Evolutionary conservation across 2,329 filamentous ascomycete species (phyloP), one percentile per base, ranked within the genome.

Genomic region (Orbilia javanica): DNA sequence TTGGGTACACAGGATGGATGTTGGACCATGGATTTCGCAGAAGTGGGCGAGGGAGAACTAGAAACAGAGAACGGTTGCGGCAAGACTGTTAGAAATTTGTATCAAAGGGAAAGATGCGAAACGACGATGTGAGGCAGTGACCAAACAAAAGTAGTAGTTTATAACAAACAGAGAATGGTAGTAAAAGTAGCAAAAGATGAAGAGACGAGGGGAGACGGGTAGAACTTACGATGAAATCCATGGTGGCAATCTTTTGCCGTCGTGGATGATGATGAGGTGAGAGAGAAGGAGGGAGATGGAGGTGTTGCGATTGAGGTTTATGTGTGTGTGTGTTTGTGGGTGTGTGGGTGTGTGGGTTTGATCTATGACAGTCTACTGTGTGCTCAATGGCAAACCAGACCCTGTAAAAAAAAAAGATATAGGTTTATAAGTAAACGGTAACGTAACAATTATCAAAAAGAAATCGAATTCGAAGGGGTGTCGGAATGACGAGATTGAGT

Each of bases 41-140:
- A 91, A 91, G 83, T 91, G 90, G 81, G 90, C 90, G 81, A 92
- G 86, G 83, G 89, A 91, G 82, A 91, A 85, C 90, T 91, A 87
- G 74, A 89, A 18, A 11, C 4, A 13, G n/a, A n/a, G n/a, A n/a
- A n/a, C n/a, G 13, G 34, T 63, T 63, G 71, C 31, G 25, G 48
- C 69, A 42, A 55, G 53, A 71, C 22, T 53, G 74, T 78, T 72
- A 78, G 74, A 78, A 31, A 71, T 29, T 64, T 55, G 69, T 60
- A 64, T 57, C 36, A 46, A 77, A 46, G 46, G 25, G 8, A 64
- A 20, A n/a, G n/a, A 46, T 64, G 42, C 60, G 60, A 64, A 34
- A 65, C 44, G 31, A 11, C 44, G n/a, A 20, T 25, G 31, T 20
- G 36, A 65, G 72, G 52, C 44, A 44, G 48, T 36, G 48, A 68